These are phyloP conservation scores for Zymoseptoria crescenta DNA, from an alignment of 2,329 filamentous ascomycete species.

Conservation along the genomic window DNA sequence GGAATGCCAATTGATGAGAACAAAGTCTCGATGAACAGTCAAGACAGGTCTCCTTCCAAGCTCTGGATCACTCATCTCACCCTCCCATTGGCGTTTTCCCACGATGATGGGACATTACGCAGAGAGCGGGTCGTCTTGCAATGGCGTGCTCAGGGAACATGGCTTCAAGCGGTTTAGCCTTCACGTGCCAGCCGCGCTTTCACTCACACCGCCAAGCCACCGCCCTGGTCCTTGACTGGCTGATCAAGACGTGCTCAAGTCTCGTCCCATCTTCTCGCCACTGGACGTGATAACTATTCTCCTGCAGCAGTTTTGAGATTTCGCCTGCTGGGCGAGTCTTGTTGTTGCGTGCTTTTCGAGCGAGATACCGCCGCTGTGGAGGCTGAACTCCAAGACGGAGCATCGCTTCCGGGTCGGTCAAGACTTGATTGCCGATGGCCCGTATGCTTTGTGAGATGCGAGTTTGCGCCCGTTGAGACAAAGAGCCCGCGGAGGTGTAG, in stretches of 20 bases:
- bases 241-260: neutral
- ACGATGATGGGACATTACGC: neutral
- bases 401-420: neutral
- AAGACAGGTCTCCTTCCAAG: neutral
- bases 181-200: neutral
- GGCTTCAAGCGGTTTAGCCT: neutral
- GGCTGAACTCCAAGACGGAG: neutral
- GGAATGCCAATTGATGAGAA: neutral
- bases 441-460: neutral
- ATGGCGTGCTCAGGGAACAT: neutral
- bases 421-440: neutral
- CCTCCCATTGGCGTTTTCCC: neutral
- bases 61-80: neutral
- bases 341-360: neutral
- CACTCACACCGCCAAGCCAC: neutral
- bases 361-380: neutral
- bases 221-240: constrained; percentile 2
- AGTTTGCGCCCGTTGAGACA: neutral
- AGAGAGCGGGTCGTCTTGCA: neutral
- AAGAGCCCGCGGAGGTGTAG: neutral
- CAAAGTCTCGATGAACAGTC: neutral
- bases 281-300: too few relatives aligned
- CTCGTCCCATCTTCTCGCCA: too few relatives aligned
- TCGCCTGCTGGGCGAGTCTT: neutral
- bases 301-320: neutral